Conservation (phyloP, 805 yeast genomes). For the Clavispora asparagi region DNA sequence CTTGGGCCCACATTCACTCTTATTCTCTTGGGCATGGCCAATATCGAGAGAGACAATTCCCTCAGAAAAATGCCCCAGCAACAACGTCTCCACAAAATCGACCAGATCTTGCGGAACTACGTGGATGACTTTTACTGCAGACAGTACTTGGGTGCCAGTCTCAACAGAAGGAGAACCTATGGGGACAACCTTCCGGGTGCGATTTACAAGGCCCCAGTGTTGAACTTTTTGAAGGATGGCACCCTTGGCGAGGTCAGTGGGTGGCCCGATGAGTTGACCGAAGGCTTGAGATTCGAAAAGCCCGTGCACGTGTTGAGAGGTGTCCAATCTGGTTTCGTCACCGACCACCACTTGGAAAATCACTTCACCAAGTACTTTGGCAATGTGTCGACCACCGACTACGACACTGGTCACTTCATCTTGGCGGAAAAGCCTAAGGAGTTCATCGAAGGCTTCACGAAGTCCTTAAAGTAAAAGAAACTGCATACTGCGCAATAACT, state of each 20-base stretch:
- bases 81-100: constrained; percentile 12
- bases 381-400: constrained; percentile 13
- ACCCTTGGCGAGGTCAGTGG: constrained; percentile 7
- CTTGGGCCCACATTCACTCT: constrained; percentile 30
- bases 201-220: constrained; percentile 12
- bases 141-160: constrained; percentile 35
- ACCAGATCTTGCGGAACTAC: constrained; percentile 17
- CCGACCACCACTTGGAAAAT: constrained; percentile 17
- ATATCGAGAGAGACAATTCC: constrained; percentile 21
- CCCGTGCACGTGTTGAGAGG: constrained; percentile 44
- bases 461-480: not conserved
- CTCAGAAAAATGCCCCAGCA: constrained; percentile 11
- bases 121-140: constrained; percentile 25
- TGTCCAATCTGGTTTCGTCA: constrained; percentile 36
- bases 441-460: constrained; percentile 14
- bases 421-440: constrained; percentile 34
- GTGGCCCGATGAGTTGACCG: constrained; percentile 10
- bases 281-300: constrained; percentile 18
- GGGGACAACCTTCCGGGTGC: constrained; percentile 15
- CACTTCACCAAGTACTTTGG: constrained; percentile 24
- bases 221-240: constrained; percentile 10
- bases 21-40: constrained; percentile 36
- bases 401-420: constrained; percentile 35
- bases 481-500: too few relatives aligned
- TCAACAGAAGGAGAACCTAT: constrained; percentile 14